phyloP scores from a whole-genome alignment of 2,329 filamentous ascomycete species.

The Penicillium sp. region DNA sequence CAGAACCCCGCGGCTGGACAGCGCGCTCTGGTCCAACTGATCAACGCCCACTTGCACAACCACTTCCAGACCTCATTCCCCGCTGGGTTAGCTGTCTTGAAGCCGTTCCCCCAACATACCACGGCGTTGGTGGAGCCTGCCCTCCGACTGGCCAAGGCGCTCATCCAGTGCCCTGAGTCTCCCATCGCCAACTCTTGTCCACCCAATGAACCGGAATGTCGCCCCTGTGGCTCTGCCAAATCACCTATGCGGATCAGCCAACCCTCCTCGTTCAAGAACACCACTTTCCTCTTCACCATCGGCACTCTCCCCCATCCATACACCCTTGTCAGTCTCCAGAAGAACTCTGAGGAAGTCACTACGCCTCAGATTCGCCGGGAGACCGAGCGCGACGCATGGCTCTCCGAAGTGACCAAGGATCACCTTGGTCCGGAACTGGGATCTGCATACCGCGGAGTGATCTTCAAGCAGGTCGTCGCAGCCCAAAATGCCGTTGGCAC shows the following conservation, averaged over 20 bases:
- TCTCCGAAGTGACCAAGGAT: slow-evolving; percentile 69
- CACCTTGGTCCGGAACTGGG: slow-evolving; percentile 65
- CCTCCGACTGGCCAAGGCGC: slow-evolving; percentile 69
- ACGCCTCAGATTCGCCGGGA: slow-evolving; percentile 66
- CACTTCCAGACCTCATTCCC: slow-evolving; percentile 81
- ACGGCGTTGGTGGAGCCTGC: slow-evolving; percentile 71
- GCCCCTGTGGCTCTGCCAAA: slow-evolving; percentile 67
- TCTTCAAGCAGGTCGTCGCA: slow-evolving; percentile 80
- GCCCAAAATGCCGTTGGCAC: slow-evolving; percentile 63
- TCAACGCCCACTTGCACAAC: slow-evolving; percentile 81
- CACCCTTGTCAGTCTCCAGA: slow-evolving; percentile 71
- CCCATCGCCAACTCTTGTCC: slow-evolving; percentile 79
- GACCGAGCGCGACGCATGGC: slow-evolving; percentile 76
- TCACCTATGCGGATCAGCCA: slow-evolving; percentile 66
- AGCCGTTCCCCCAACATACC: slow-evolving; percentile 75
- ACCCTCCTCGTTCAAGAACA: slow-evolving; percentile 69
- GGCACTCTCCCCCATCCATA: slow-evolving; percentile 90
- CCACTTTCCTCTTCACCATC: slow-evolving; percentile 73
- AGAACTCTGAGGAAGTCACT: slow-evolving; percentile 60
- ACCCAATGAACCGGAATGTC: slow-evolving; percentile 75
- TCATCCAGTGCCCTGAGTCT: slow-evolving; percentile 72
- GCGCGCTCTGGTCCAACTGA: slow-evolving; percentile 67
- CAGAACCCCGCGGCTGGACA: slow-evolving; percentile 63
- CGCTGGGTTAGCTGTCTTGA: slow-evolving; percentile 76
- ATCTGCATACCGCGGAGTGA: slow-evolving; percentile 66